phyloP scores from a whole-genome alignment of 176 grass and related monocot species.

The Cenchrus americanus region DNA sequence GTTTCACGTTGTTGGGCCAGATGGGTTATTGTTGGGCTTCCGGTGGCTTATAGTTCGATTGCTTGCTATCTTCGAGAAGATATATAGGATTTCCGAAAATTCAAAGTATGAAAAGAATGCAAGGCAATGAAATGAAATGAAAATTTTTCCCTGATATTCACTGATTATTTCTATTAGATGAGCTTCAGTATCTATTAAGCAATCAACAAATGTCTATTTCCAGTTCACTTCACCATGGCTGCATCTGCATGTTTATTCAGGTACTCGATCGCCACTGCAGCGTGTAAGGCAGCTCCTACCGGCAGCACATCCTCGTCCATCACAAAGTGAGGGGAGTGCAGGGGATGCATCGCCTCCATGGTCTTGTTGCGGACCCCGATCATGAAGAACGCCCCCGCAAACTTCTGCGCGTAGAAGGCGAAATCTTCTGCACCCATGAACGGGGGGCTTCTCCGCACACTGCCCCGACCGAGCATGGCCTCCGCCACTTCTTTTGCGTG shows the following conservation, averaged over 20 bases:
- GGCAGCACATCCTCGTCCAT: slow-evolving; percentile 61
- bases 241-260: slow-evolving; percentile 33
- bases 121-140: not conserved
- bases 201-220: not conserved
- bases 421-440: slow-evolving; percentile 63
- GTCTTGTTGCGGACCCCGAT: slow-evolving; percentile 51
- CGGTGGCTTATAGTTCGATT: no score
- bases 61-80: no score
- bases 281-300: slow-evolving; percentile 66
- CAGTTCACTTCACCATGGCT: not conserved
- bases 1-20: no score
- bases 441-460: slow-evolving; percentile 18
- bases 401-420: slow-evolving; percentile 53
- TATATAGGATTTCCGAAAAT: no score
- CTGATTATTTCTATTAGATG: not conserved
- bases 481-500: slow-evolving; percentile 55
- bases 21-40: no score
- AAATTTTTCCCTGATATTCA: not conserved
- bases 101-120: not conserved
- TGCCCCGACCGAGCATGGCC: slow-evolving; percentile 52
- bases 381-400: slow-evolving; percentile 53
- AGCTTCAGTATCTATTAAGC: not conserved
- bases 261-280: slow-evolving; percentile 64
- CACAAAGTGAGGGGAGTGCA: slow-evolving; percentile 73
- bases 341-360: slow-evolving; percentile 7